Evolutionary conservation across 148 eudicot genomes (phyloP), one percentile per base, ranked within the genome.

Genomic region (Rhododendron vialii): DNA sequence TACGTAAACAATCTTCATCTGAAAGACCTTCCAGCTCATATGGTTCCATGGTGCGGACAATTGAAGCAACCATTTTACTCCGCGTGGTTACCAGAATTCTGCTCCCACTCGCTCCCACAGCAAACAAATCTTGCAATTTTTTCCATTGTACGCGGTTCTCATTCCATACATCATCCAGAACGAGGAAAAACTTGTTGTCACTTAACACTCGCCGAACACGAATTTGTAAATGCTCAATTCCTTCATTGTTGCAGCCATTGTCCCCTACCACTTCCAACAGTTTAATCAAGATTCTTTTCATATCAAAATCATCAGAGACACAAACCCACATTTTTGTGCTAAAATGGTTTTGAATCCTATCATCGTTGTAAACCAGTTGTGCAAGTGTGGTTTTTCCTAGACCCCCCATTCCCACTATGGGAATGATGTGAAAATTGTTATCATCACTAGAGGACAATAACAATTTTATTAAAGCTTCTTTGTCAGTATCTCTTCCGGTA

Each of bases 331-430:
- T 17, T 38, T 71, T 89, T 24, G 73, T 2, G 84, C 78, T 80
- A 57, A 89, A 91, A 38, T 82, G 43, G 9, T 15, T 18, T 15
- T 24, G 11, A 0, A 86, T 57, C 41, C 51, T 57, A 15, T 57
- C 65, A 71, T 88, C 91, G 33, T 83, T 65, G 30, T 38, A 86
- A 53, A 89, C 81, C 24, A 86, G 15, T 41, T 86, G 87, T 5
- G 90, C 89, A 6, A 91, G 83, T 9, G 84, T 59, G 12, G 89
- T 89, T 45, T 91, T 89, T 26, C 90, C 92, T 35, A 91, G 63
- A n/a, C 91, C 91, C 8, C 89, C 88, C 8, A 89, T 18, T 18
- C 91, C 89, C n/a, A 88, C 51, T 4, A 89, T 80, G 14, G 90
- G 88, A 71, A 89, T 41, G 9, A 91, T 88, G 3, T 78, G n/a